Base-by-base conservation (phyloP, 176 grass and related monocot genomes). In the Zea luxurians region DNA sequence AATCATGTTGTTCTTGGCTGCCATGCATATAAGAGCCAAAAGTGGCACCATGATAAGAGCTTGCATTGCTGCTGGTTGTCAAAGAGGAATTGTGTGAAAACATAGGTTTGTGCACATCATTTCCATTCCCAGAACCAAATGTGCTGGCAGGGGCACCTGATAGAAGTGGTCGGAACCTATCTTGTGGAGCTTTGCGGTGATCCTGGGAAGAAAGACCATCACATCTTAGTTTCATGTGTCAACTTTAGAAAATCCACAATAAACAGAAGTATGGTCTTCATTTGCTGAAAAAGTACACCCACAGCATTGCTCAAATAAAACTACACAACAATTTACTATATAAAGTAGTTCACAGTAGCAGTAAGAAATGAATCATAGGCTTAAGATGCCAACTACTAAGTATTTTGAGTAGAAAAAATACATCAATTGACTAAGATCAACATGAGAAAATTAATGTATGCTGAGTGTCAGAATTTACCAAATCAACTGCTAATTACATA, bases 101-200 rank as follows among this genome's bases (percentile, higher is more conserved):
- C 74, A 89, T 76, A 83, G 85, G 80, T 61, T 52, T 76, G 64
- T 80, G 90, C n/a, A 80, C 64, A 79, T 41, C 90, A 72, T 74
- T 88, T 83, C 68, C 70, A 71, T 87, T 92, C 36, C 78, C 88
- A 86, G 64, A 21, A 70, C 82, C 71, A 69, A 94, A 83, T 75
- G 89, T 90, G 11, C 80, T 84, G 48, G 83, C 66, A 70, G 96
- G 96, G 36, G 90, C 89, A 88, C 87, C 88, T 75, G 96, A 98
- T 64, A 98, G 78, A 61, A 98, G 85, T 86, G 96, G 88, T 37
- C 96, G 87, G 75, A 98, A 98, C 86, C 89, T 98, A 82, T 94
- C 87, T 68, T 90, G 87, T 38, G 91, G 95, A 71, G 78, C 73
- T 86, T 94, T 98, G 41, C 71, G 88, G 52, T 94, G 92, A 78